phyloP scores from a whole-genome alignment of 768 basidiomycete species.

The Tylopilus rubrobrunneus region DNA sequence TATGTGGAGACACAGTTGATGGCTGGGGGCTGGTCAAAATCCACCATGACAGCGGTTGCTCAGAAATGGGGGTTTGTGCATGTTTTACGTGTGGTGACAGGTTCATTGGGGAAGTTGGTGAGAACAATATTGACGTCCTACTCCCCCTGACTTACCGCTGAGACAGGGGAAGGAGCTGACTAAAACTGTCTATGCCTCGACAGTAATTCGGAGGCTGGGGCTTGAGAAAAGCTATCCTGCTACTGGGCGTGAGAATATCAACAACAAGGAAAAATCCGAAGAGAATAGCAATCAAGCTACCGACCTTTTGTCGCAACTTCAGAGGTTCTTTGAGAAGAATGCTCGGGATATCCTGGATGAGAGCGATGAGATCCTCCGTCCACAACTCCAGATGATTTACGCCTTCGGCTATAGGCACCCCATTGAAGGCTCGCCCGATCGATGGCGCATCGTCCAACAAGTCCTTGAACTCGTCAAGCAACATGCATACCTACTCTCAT shows the following conservation, averaged over 20 bases:
- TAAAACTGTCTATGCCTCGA: background rate
- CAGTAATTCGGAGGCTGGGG: background rate
- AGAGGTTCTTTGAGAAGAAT: slow-evolving; percentile 21
- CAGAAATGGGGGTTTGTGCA: background rate
- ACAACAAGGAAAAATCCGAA: background rate
- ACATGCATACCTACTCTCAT: background rate
- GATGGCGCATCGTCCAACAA: slow-evolving; percentile 33
- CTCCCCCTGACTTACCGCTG: background rate
- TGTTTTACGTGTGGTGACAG: background rate
- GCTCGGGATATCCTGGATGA: slow-evolving; percentile 20
- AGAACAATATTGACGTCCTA: background rate
- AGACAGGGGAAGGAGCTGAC: background rate
- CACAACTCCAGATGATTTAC: slow-evolving; percentile 30
- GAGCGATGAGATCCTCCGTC: background rate
- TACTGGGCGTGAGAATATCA: background rate
- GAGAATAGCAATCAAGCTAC: too few species aligned
- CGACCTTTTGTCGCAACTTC: background rate
- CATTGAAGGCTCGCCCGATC: slow-evolving; percentile 29
- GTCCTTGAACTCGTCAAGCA: slow-evolving; percentile 24
- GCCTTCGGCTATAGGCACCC: slow-evolving; percentile 27
- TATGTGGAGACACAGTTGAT: slow-evolving; percentile 35
- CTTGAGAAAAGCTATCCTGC: too few species aligned
- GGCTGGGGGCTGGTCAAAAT: background rate
- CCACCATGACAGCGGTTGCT: background rate
- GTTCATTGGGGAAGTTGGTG: background rate